Evolutionary conservation across 2,329 filamentous ascomycete species (phyloP).

Genomic region (Helminthosporium solani): DNA sequence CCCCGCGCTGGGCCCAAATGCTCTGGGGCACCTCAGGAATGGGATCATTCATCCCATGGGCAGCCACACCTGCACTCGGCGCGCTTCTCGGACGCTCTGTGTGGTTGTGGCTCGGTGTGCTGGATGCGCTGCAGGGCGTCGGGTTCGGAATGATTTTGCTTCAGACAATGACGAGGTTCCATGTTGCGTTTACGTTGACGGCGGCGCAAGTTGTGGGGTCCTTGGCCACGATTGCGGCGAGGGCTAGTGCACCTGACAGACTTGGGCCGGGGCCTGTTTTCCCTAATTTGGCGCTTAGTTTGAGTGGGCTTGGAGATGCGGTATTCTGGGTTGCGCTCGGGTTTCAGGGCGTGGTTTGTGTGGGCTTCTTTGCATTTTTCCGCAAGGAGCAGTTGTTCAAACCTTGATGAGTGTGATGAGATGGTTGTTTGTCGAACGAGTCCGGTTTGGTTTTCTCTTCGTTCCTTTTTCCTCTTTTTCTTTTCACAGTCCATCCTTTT

Average conservation of each 20-base stretch:
- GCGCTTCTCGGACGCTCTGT: conserved; percentile 59
- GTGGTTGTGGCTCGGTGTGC: conserved; percentile 68
- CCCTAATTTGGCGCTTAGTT: conserved; percentile 58
- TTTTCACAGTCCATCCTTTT: no score
- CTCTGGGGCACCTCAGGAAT: conserved; percentile 64
- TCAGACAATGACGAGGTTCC: conserved; percentile 64
- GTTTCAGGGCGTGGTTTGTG: conserved; percentile 59
- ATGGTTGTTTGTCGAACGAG: not conserved
- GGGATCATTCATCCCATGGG: conserved; percentile 59
- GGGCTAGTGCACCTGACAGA: conserved; percentile 61
- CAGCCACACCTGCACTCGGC: conserved; percentile 54
- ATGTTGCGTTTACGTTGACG: conserved; percentile 63
- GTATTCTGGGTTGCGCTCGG: conserved; percentile 61
- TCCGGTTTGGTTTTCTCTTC: not conserved
- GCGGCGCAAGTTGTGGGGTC: conserved; percentile 63
- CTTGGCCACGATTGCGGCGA: conserved; percentile 61
- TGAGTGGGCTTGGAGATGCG: conserved; percentile 48
- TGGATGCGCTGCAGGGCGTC: conserved; percentile 65
- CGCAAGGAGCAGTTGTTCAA: conserved; percentile 60
- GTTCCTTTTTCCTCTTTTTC: not conserved
- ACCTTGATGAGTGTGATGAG: conserved; percentile 36
- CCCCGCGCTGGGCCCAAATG: conserved; percentile 67
- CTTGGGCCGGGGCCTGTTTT: conserved; percentile 63
- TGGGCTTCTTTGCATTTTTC: conserved; percentile 59
- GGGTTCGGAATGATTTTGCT: conserved; percentile 69